These are phyloP conservation scores for Tilletia indica DNA, from an alignment of 1,284 basidiomycete species.

Conservation along the genomic window DNA sequence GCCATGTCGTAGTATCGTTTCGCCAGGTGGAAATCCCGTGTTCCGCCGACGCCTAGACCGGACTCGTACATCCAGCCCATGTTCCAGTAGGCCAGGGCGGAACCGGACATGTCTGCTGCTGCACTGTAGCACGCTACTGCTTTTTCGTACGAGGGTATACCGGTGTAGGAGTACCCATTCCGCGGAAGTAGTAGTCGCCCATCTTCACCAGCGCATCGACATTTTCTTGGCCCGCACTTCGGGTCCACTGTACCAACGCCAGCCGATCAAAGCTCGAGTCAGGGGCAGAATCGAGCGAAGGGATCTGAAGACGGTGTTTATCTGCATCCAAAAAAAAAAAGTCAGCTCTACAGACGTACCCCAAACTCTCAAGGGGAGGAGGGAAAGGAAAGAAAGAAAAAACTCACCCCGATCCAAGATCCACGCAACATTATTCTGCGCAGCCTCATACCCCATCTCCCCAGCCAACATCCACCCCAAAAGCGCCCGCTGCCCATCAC, in stretches of 20 bases:
- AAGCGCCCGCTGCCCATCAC: constrained; percentile 38
- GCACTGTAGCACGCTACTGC: constrained; percentile 91
- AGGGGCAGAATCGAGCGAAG: constrained; percentile 53
- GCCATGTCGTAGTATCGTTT: constrained; percentile 94
- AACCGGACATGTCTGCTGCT: constrained; percentile 80
- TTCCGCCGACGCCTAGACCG: constrained; percentile 75
- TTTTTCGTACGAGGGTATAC: constrained; percentile 71
- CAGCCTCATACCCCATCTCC: constrained; percentile 81
- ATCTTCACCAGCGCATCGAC: constrained; percentile 88
- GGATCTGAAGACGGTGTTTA: constrained; percentile 28
- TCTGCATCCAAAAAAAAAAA: constrained; percentile 10
- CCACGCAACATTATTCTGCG: constrained; percentile 93
- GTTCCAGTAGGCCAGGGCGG: constrained; percentile 96
- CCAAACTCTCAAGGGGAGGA: neutral
- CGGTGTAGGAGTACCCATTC: constrained; percentile 31
- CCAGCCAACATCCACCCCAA: constrained; percentile 77
- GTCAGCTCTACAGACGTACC: neutral
- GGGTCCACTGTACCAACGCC: constrained; percentile 87
- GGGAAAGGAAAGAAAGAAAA: neutral
- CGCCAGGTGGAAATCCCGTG: constrained; percentile 82
- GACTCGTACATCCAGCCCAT: constrained; percentile 99
- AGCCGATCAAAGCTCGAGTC: constrained; percentile 65
- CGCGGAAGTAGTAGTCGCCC: constrained; percentile 86
- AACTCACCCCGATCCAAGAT: constrained; percentile 70
- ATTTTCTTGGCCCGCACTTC: constrained; percentile 88